These are phyloP conservation scores for Hymenoscyphus occultus DNA, from an alignment of 2,329 filamentous ascomycete species.

Conservation along the genomic window DNA sequence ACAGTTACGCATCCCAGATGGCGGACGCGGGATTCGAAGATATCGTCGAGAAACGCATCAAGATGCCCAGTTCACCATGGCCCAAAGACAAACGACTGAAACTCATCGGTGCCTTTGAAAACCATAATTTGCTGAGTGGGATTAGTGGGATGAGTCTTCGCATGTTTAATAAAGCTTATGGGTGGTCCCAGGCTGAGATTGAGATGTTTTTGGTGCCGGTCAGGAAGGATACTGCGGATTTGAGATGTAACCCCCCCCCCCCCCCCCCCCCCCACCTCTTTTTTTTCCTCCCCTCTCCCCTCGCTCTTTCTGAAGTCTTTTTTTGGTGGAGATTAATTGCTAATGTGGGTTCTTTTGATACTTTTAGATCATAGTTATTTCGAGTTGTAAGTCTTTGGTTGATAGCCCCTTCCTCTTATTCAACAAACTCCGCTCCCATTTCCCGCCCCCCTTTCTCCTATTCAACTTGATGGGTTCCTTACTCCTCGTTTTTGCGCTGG, in stretches of 20 bases:
- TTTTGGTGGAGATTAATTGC: not conserved
- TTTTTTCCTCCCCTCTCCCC: no score
- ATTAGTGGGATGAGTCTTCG: slow-evolving; percentile 22
- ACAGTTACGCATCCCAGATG: slow-evolving; percentile 11
- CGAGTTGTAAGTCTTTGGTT: slow-evolving; percentile 9
- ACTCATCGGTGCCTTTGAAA: slow-evolving; percentile 24
- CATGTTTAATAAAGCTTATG: slow-evolving; percentile 20
- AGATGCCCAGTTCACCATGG: slow-evolving; percentile 20
- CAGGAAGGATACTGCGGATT: slow-evolving; percentile 21
- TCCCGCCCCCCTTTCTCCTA: no score
- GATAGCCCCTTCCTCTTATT: no score
- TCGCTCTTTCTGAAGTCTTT: not conserved
- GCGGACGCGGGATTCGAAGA: slow-evolving; percentile 30
- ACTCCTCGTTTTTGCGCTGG: no score
- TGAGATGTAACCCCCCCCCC: slow-evolving; percentile 8
- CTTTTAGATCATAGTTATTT: slow-evolving; percentile 10
- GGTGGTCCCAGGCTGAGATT: slow-evolving; percentile 21
- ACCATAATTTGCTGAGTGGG: slow-evolving; percentile 22
- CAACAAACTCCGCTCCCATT: no score
- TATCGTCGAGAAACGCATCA: slow-evolving; percentile 20
- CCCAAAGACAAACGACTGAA: slow-evolving; percentile 22
- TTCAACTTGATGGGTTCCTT: no score
- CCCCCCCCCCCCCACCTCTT: not conserved
- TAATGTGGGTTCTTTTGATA: not conserved
- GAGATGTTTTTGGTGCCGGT: slow-evolving; percentile 21